Percentiles rank a stretch among this genome's conserved stretches.
Conservation (phyloP, 2,329 filamentous ascomycete species). For the Aspergillus melleus region DNA sequence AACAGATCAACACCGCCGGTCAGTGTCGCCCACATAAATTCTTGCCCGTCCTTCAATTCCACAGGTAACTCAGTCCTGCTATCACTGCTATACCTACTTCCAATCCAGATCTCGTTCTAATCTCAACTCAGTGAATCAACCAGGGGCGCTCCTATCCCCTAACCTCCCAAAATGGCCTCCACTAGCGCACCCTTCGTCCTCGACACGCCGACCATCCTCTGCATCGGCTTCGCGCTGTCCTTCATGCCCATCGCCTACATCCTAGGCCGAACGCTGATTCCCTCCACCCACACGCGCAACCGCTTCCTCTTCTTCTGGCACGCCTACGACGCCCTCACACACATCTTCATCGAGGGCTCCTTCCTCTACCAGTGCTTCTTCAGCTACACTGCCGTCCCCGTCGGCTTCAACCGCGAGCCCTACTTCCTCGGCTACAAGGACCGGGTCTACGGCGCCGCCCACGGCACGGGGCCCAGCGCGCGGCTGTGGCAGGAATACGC, state of each 20-base stretch:
- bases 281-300: conserved; percentile 54
- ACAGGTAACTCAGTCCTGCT: not conserved
- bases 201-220: conserved; percentile 52
- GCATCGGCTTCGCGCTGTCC: conserved; percentile 54
- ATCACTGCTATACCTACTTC: not conserved
- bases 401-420: conserved; percentile 30
- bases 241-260: conserved; percentile 56
- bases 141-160: not conserved
- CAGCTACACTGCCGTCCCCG: conserved; percentile 53
- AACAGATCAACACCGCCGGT: not conserved
- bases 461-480: conserved; percentile 55
- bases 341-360: conserved; percentile 85
- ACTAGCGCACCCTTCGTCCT: conserved; percentile 34
- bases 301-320: conserved; percentile 93
- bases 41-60: not conserved
- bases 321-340: conserved; percentile 86
- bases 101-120: not conserved
- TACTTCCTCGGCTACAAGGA: conserved; percentile 57
- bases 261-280: conserved; percentile 52
- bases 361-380: conserved; percentile 96
- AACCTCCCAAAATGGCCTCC: conserved; percentile 9
- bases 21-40: not conserved
- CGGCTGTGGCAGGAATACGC: conserved; percentile 66
- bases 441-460: conserved; percentile 60
- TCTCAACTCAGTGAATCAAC: not conserved